Evolutionary conservation across 306 rosid species (phyloP), one percentile per base, ranked within the genome.

Genomic region (Corylus heterophylla): DNA sequence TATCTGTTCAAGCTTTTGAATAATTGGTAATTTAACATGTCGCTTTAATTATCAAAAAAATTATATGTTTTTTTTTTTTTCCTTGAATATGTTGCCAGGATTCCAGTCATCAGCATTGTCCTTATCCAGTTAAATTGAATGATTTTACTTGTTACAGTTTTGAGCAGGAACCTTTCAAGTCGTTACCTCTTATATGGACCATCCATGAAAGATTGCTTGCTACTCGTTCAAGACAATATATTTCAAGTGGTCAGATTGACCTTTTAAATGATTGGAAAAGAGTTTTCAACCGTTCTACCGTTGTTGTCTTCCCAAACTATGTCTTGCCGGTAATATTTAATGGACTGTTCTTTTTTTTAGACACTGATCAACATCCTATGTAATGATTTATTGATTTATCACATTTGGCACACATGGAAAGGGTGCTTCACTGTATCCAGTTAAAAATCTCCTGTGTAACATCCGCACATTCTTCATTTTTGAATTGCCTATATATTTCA

Each of bases 81-180:
- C 0, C 5, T 3, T 42, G 45, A 67, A n/a, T 35, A 17, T 67
- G 71, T 39, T 67, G 71, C 12, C 27, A 39, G 58, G 5, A 42
- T 48, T 80, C 75, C 17, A 77, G 35, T 54, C 73, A 44, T 29
- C 54, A 74, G 61, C 64, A 69, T 61, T 69, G 31, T 83, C 77
- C 80, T 35, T 83, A 45, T 72, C 48, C 83, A 87, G 77, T 81
- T 81, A 75, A 79, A 79, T 54, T 69, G 74, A 89, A 86, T 93
- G 83, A 80, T 86, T 87, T 85, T 90, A 81, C 87, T 89, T 88
- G 86, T 85, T 76, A 74, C 98, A 96, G 99, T 80, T 91, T 93
- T 88, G 71, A 90, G 88, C 98, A 88, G 94, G 99, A 96, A 83
- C 99, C 99, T 79, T 96, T 96, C 92, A 93, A 89, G 87, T 88